Conservation (phyloP, 202 grass and related monocot species). For the Panicum hallii region DNA sequence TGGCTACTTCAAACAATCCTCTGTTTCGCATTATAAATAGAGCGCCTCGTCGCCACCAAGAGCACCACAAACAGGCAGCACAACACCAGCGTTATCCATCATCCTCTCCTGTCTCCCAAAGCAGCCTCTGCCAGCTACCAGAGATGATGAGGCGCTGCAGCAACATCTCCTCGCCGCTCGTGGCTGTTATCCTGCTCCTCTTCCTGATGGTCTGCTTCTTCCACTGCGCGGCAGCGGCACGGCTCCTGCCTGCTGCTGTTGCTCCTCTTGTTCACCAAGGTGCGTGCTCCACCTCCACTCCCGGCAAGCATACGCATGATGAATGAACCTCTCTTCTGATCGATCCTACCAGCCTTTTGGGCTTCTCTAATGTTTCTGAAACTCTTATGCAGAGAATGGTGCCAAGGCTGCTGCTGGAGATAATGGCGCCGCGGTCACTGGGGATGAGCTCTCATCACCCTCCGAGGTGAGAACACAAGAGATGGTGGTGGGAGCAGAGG, state of each 20-base stretch:
- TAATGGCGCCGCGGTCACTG: background rate
- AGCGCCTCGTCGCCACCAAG: background rate
- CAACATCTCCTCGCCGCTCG: background rate
- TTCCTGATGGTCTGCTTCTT: slow-evolving; percentile 12
- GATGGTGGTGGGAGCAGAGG: background rate
- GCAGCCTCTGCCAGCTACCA: background rate
- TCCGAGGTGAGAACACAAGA: slow-evolving; percentile 22
- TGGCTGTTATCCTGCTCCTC: slow-evolving; percentile 21
- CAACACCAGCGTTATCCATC: background rate
- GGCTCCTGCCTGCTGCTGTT: slow-evolving; percentile 15
- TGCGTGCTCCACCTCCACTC: background rate
- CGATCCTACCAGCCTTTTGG: background rate
- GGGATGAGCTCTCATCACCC: background rate
- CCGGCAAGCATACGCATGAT: background rate
- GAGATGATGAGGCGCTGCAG: background rate
- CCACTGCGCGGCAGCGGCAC: background rate
- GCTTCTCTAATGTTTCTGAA: background rate
- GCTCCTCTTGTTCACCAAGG: background rate
- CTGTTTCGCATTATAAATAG: background rate
- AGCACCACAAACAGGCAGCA: background rate
- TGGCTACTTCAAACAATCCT: no score
- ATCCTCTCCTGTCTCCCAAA: background rate
- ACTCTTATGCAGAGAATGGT: background rate
- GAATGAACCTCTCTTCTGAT: background rate
- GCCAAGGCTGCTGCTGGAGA: background rate